Conservation (phyloP, 1,139 yeast genomes). For the Geotrichum fermentans region DNA sequence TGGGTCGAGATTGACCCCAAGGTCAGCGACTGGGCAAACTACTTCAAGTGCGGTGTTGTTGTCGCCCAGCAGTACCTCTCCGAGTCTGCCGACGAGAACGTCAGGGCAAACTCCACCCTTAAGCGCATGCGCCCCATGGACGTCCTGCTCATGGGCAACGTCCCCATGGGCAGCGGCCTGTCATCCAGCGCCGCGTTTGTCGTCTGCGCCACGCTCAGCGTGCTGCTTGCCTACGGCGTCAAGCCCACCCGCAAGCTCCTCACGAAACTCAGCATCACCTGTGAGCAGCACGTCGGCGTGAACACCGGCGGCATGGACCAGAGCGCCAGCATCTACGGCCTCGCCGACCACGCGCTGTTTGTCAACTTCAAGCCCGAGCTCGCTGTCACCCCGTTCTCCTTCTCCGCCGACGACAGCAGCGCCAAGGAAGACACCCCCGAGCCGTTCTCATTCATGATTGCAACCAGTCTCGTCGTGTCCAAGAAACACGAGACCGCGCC, state of each 20-base stretch:
- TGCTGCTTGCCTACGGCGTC: slow-evolving; percentile 52
- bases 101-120: slow-evolving; percentile 17
- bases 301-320: slow-evolving; percentile 80
- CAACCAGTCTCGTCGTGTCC: slow-evolving; percentile 59
- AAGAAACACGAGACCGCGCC: slow-evolving; percentile 71
- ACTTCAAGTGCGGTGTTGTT: slow-evolving; percentile 61
- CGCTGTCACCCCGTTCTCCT: slow-evolving; percentile 55
- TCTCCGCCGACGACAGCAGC: background rate
- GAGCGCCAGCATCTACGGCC: slow-evolving; percentile 68
- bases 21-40: slow-evolving; percentile 57
- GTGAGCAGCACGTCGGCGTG: slow-evolving; percentile 70
- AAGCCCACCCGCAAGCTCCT: slow-evolving; percentile 44
- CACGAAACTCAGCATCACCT: slow-evolving; percentile 58
- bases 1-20: slow-evolving; percentile 47
- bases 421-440: slow-evolving; percentile 32
- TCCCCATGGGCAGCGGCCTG: slow-evolving; percentile 71
- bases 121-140: slow-evolving; percentile 35
- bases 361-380: slow-evolving; percentile 61
- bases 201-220: slow-evolving; percentile 59
- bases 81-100: background rate
- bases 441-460: slow-evolving; percentile 53
- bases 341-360: slow-evolving; percentile 52
- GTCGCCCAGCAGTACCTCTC: slow-evolving; percentile 53
- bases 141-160: slow-evolving; percentile 57
- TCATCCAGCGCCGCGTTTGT: slow-evolving; percentile 72